A percentile compares a stretch with the other conserved stretches of the same genome.
phyloP scores from a whole-genome alignment of 2,329 filamentous ascomycete genomes.

The Aspergillus sp. region DNA sequence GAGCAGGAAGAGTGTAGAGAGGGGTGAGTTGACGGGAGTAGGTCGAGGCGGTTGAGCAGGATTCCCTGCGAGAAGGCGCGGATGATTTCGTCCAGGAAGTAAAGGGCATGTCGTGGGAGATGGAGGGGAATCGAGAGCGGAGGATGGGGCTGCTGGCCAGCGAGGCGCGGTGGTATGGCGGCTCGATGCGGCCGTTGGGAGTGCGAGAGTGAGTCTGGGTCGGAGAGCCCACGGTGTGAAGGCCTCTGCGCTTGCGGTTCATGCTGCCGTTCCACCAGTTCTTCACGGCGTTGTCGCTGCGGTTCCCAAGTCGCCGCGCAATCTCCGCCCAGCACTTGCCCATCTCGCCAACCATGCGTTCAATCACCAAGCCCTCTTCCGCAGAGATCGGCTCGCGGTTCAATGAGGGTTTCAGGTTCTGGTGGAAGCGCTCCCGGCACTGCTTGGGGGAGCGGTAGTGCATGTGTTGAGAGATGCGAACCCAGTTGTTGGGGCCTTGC shows the following conservation, averaged over 20 bases:
- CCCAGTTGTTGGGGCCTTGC: constrained; percentile 84
- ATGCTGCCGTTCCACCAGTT: constrained; percentile 97
- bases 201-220: constrained; percentile 27
- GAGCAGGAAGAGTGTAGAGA: constrained; percentile 39
- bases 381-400: constrained; percentile 72
- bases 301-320: constrained; percentile 73
- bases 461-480: constrained; percentile 75
- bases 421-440: constrained; percentile 90
- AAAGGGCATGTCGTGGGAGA: constrained; percentile 22
- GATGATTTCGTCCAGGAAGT: constrained; percentile 22
- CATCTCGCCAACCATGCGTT: constrained; percentile 71
- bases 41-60: constrained; percentile 21
- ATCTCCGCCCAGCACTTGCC: constrained; percentile 95
- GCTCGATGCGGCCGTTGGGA: constrained; percentile 38
- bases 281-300: constrained; percentile 94
- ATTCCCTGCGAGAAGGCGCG: constrained; percentile 24
- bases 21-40: constrained; percentile 35
- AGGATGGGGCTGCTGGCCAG: constrained; percentile 26
- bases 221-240: constrained; percentile 36
- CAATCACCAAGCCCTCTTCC: constrained; percentile 71
- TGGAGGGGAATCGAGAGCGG: constrained; percentile 29
- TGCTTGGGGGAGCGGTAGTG: constrained; percentile 84
- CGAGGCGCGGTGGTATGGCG: constrained; percentile 38
- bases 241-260: constrained; percentile 68
- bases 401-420: constrained; percentile 78